Conservation (phyloP, 345 rosid genomes). For the Nephelium lappaceum region DNA sequence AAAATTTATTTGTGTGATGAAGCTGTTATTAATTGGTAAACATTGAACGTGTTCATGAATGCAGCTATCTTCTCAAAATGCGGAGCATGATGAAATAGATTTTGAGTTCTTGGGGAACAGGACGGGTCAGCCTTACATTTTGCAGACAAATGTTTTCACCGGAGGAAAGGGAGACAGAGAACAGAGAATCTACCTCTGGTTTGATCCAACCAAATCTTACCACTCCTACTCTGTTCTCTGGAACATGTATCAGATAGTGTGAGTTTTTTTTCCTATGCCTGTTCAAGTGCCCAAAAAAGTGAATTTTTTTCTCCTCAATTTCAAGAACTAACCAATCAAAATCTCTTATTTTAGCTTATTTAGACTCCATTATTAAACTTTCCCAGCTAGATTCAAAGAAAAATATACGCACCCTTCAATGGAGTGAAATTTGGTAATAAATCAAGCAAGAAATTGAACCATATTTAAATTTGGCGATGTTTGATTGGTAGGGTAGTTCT, state of each 20-base stretch:
- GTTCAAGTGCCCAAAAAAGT: background rate
- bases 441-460: background rate
- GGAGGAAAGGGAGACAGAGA: conserved; percentile 86
- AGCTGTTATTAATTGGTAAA: background rate
- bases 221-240: conserved; percentile 77
- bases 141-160: conserved; percentile 81
- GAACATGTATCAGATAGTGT: conserved; percentile 77
- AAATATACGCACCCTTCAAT: too few relatives aligned
- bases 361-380: too few relatives aligned
- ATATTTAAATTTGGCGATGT: background rate
- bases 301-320: background rate
- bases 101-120: conserved; percentile 93
- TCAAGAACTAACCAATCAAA: background rate
- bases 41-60: background rate
- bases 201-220: conserved; percentile 65
- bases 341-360: background rate
- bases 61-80: conserved; percentile 81
- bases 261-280: conserved; percentile 22
- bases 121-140: conserved; percentile 75
- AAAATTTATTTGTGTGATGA: too few relatives aligned
- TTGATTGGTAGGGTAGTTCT: background rate
- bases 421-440: background rate
- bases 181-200: conserved; percentile 82
- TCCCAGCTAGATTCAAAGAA: too few relatives aligned
- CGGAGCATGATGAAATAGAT: conserved; percentile 91